Evolutionary conservation across 2,329 filamentous ascomycete genomes (phyloP), one percentile per base, ranked within the genome.

Genomic region (Alternaria rosae): DNA sequence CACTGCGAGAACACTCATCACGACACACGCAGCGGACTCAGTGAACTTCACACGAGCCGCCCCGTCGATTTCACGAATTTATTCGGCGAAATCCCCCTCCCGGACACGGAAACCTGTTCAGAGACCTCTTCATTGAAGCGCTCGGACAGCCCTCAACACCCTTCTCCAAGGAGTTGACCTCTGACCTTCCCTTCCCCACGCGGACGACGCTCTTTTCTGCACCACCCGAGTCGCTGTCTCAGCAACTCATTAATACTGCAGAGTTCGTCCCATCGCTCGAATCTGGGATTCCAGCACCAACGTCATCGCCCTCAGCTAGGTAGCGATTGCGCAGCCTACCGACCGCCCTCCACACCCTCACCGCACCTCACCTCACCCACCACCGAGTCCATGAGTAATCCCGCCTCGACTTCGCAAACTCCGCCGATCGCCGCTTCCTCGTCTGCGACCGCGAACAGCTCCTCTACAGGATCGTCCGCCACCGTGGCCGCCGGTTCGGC

Each of bases 341-440:
- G 38, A 53, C 54, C 54, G 54, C 54, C 45, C 43, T 42, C 47
- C 32, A 38, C 35, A 38, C 28, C 20, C 35, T 47, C 28, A 25
- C 30, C 47, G 20, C 47, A 51, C 30, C 28, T 35, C 61, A 54
- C 62, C 47, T 60, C 63, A 48, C 60, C 57, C 64, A 43, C 62
- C 60, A 66, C 64, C 68, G 66, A 67, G 65, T 66, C 64, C 64
- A 89, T 89, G 87, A 88, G 83, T 82, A 88, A 86, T 84, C 85
- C 85, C 80, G 82, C 82, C 78, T 80, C 84, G 78, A 80, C 82
- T 78, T 81, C 82, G 81, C 82, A 78, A 64, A 79, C 76, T 70
- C 83, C 83, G 77, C 79, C 82, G 68, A 82, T 79, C 77, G 77
- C 75, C 76, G 81, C 83, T 81, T 81, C 82, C 78, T 75, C 76